phyloP scores from a whole-genome alignment of 2,329 filamentous ascomycete species.

The Gaeumannomyces sp. region DNA sequence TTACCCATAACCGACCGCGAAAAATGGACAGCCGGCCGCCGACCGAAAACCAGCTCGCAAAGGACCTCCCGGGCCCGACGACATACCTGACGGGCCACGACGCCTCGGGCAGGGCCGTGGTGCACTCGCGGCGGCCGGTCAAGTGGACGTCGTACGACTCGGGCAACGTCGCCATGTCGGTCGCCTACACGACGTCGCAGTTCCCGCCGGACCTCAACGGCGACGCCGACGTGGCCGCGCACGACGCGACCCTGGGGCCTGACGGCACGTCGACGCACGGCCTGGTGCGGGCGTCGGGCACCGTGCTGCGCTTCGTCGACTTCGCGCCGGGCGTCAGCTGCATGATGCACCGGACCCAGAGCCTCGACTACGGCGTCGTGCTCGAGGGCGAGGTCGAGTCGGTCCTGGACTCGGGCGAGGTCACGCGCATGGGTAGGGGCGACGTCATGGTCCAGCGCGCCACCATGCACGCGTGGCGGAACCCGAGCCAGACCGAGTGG shows the following conservation, averaged over 20 bases:
- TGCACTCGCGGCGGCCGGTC: slow-evolving; percentile 15
- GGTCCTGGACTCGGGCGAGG: slow-evolving; percentile 17
- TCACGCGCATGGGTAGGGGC: slow-evolving; percentile 14
- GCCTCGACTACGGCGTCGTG: slow-evolving; percentile 20
- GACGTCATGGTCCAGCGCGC: slow-evolving; percentile 36
- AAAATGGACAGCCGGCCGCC: slow-evolving; percentile 8
- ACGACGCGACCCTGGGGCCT: slow-evolving; percentile 14
- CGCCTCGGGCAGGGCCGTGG: slow-evolving; percentile 13
- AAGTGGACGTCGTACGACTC: slow-evolving; percentile 14
- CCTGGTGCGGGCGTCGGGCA: slow-evolving; percentile 17
- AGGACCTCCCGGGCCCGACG: slow-evolving; percentile 13
- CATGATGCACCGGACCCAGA: slow-evolving; percentile 23
- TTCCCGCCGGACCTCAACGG: slow-evolving; percentile 16
- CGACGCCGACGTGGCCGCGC: slow-evolving; percentile 16
- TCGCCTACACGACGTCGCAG: slow-evolving; percentile 15
- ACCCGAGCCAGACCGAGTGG: slow-evolving; percentile 40
- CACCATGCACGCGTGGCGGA: slow-evolving; percentile 49
- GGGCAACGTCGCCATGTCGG: slow-evolving; percentile 16
- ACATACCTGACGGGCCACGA: slow-evolving; percentile 17
- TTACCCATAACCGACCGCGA: not conserved
- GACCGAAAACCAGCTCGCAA: slow-evolving; percentile 10
- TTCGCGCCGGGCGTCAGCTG: slow-evolving; percentile 26
- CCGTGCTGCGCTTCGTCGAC: slow-evolving; percentile 21
- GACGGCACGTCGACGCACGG: slow-evolving; percentile 12
- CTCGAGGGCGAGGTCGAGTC: slow-evolving; percentile 15